These are phyloP conservation scores for Penicillium rolfsii DNA, from an alignment of 2,329 filamentous ascomycete species.

Conservation along the genomic window DNA sequence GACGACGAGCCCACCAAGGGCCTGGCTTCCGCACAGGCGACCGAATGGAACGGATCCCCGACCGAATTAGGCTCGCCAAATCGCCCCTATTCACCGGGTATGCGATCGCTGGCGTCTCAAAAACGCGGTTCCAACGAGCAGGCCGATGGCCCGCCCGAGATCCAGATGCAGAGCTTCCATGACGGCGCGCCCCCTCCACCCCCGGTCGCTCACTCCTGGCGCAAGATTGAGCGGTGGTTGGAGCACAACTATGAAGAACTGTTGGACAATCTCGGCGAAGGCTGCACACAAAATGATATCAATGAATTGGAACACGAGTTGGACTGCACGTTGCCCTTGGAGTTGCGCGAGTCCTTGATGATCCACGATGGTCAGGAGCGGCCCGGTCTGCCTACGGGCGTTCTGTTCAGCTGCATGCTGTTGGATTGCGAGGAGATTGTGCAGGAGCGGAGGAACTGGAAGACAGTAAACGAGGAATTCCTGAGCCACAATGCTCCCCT, in stretches of 20 bases:
- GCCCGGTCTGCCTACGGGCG: constrained; percentile 84
- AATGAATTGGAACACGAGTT: constrained; percentile 96
- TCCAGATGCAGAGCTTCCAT: constrained; percentile 94
- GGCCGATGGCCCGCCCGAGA: constrained; percentile 76
- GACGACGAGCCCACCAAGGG: constrained; percentile 68
- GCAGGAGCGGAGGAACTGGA: constrained; percentile 97
- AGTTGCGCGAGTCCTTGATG: constrained; percentile 88
- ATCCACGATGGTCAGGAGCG: constrained; percentile 97
- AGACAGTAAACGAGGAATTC: constrained; percentile 87
- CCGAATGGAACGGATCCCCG: constrained; percentile 65
- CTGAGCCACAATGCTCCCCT: constrained; percentile 64
- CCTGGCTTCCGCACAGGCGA: constrained; percentile 59
- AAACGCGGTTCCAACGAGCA: constrained; percentile 62
- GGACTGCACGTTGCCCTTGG: constrained; percentile 89
- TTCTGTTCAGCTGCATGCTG: constrained; percentile 92
- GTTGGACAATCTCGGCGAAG: constrained; percentile 89
- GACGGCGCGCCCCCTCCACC: constrained; percentile 89
- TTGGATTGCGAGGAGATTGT: constrained; percentile 98
- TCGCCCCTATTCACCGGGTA: constrained; percentile 85
- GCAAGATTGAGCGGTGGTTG: constrained; percentile 88
- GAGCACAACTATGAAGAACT: constrained; percentile 96
- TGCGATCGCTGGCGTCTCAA: constrained; percentile 75
- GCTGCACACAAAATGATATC: constrained; percentile 88
- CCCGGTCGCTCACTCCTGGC: constrained; percentile 87
- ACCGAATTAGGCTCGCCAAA: constrained; percentile 59